A percentile compares a stretch with the other conserved stretches of the same genome.
Evolutionary conservation across 495 filamentous ascomycete species (phyloP).

Genomic region (Xylaria palmicola): DNA sequence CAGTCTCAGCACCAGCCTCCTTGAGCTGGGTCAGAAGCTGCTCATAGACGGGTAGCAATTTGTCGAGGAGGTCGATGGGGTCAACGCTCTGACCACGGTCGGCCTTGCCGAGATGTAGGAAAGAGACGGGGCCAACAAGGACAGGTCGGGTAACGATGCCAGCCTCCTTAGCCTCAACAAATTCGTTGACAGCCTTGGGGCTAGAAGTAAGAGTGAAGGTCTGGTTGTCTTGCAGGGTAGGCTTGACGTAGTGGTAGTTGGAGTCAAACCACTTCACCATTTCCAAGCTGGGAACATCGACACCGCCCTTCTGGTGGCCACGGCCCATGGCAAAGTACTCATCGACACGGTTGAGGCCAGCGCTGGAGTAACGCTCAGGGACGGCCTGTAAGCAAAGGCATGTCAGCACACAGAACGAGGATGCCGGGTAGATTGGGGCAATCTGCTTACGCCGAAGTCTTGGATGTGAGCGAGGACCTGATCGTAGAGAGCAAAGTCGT

Average conservation of each 20-base stretch:
- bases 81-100: slow-evolving; percentile 89
- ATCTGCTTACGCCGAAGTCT: slow-evolving; percentile 80
- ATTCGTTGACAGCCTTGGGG: slow-evolving; percentile 93
- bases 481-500: slow-evolving; percentile 99
- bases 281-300: slow-evolving; percentile 93
- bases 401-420: slow-evolving; percentile 13
- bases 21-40: slow-evolving; percentile 89
- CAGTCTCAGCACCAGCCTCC: slow-evolving; percentile 87
- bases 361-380: slow-evolving; percentile 84
- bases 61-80: slow-evolving; percentile 87
- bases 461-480: slow-evolving; percentile 99
- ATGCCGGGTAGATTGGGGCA: neutral
- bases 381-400: slow-evolving; percentile 57
- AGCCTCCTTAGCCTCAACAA: slow-evolving; percentile 94
- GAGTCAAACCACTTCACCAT: slow-evolving; percentile 99
- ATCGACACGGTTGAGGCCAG: slow-evolving; percentile 82
- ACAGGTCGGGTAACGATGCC: slow-evolving; percentile 91
- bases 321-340: slow-evolving; percentile 99
- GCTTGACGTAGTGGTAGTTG: slow-evolving; percentile 99
- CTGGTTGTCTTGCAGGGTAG: slow-evolving; percentile 93
- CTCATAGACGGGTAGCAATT: slow-evolving; percentile 88
- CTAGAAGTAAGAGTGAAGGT: slow-evolving; percentile 80
- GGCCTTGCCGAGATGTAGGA: slow-evolving; percentile 93
- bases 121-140: slow-evolving; percentile 91
- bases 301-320: slow-evolving; percentile 87